These are phyloP conservation scores for Phaffia rhodozyma DNA, from an alignment of 1,284 basidiomycete species.

Conservation along the genomic window DNA sequence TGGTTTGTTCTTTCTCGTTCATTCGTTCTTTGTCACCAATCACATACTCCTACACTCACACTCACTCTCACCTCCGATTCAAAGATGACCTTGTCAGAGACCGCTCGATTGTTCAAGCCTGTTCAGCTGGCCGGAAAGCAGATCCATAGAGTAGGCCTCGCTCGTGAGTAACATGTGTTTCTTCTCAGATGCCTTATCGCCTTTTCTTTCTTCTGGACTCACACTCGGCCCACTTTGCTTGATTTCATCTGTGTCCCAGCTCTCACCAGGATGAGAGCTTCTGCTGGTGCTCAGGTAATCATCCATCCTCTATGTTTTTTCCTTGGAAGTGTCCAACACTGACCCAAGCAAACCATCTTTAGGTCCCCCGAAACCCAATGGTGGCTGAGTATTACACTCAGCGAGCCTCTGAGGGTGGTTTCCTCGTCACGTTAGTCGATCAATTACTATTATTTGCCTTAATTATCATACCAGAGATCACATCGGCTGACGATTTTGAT, in stretches of 20 bases:
- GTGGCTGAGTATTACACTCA: conserved; percentile 31
- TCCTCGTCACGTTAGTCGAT: background rate
- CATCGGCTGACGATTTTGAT: background rate
- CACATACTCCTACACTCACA: too few relatives aligned
- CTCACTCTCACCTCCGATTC: too few relatives aligned
- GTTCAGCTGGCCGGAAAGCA: background rate
- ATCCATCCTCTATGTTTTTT: background rate
- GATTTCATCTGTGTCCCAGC: conserved; percentile 33
- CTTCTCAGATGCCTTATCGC: background rate
- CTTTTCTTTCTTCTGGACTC: background rate
- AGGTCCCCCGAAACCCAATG: conserved; percentile 23
- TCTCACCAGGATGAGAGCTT: conserved; percentile 29
- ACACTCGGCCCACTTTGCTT: background rate
- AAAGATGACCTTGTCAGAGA: too few relatives aligned
- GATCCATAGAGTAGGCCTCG: background rate
- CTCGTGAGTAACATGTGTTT: background rate
- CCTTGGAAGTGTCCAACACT: background rate
- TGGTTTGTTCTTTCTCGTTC: too few relatives aligned
- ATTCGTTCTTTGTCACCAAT: too few relatives aligned
- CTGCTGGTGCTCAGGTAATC: conserved; percentile 16
- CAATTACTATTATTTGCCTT: too few relatives aligned
- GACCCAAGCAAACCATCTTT: conserved; percentile 6
- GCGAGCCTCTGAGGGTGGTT: conserved; percentile 25
- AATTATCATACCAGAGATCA: background rate
- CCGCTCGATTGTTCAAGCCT: conserved; percentile 4